Percentiles rank a stretch among this genome's conserved stretches.
Conservation (phyloP, 1,284 basidiomycete genomes). For the Jaminaea rosea region DNA sequence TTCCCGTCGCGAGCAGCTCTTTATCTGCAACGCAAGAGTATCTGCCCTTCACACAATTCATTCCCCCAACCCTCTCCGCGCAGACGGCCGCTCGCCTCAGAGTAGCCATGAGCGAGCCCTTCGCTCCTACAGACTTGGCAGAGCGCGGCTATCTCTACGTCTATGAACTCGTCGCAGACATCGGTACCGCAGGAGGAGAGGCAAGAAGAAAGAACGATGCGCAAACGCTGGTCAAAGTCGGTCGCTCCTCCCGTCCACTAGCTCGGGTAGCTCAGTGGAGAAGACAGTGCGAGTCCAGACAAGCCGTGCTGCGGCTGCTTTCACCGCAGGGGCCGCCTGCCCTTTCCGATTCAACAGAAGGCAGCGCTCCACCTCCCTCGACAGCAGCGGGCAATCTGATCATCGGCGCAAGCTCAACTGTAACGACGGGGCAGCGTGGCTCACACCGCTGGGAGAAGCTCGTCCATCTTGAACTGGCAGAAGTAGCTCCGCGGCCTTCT, state of each 20-base stretch:
- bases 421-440: constrained; percentile 7
- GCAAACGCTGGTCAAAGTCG: constrained; percentile 28
- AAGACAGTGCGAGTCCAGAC: constrained; percentile 19
- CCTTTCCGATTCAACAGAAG: no score
- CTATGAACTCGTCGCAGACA: constrained; percentile 19
- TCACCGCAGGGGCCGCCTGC: neutral
- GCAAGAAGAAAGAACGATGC: neutral
- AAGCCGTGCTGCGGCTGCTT: constrained; percentile 12
- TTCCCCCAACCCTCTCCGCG: constrained; percentile 4
- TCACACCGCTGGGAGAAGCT: constrained; percentile 30
- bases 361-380: constrained; percentile 9
- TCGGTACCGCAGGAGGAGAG: no score
- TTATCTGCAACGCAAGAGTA: constrained; percentile 1
- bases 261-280: constrained; percentile 23
- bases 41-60: constrained; percentile 5
- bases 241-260: constrained; percentile 19
- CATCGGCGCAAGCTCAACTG: constrained; percentile 9
- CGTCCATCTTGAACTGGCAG: constrained; percentile 19
- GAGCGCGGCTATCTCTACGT: constrained; percentile 30
- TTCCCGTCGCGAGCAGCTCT: neutral
- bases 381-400: constrained; percentile 4
- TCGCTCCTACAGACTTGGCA: constrained; percentile 7
- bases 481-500: constrained; percentile 11
- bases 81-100: constrained; percentile 18
- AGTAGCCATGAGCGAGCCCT: constrained; percentile 10